phyloP scores from a whole-genome alignment of 202 grass and related monocot species.

The Tripidium arundinaceum region DNA sequence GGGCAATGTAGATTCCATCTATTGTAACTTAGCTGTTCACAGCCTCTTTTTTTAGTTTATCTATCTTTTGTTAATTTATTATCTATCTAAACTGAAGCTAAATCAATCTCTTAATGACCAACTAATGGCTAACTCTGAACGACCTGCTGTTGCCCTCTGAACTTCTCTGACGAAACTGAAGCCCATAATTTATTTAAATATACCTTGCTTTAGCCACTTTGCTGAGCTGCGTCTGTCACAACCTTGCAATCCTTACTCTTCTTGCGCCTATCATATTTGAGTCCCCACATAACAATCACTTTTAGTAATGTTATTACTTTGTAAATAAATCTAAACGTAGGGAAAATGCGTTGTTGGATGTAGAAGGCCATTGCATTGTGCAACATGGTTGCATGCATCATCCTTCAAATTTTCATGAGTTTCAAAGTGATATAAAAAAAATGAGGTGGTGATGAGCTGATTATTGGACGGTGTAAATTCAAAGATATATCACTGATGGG shows the following conservation, averaged over 20 bases:
- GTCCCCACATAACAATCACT: not conserved
- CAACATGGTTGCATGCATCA: constrained; percentile 13
- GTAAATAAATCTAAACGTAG: not conserved
- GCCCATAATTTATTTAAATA: not conserved
- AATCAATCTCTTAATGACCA: not conserved
- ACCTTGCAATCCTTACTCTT: not conserved
- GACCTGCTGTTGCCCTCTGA: not conserved
- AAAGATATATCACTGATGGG: constrained; percentile 22
- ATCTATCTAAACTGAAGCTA: not conserved
- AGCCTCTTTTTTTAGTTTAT: not conserved
- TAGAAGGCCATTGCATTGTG: not conserved
- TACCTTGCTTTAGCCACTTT: not conserved
- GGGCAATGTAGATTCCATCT: not conserved
- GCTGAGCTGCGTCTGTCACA: not conserved
- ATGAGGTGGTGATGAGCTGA: constrained; percentile 1
- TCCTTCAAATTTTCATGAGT: not conserved
- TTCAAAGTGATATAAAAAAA: not conserved
- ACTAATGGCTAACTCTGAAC: not conserved
- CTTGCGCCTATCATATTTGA: not conserved
- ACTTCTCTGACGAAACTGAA: not conserved
- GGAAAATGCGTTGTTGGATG: constrained; percentile 39
- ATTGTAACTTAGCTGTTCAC: not conserved
- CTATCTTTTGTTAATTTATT: not conserved
- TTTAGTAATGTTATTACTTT: constrained; percentile 11
- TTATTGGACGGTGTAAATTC: constrained; percentile 27